Base-by-base conservation (phyloP, 2,329 filamentous ascomycete genomes). In the Venturia pyrina region DNA sequence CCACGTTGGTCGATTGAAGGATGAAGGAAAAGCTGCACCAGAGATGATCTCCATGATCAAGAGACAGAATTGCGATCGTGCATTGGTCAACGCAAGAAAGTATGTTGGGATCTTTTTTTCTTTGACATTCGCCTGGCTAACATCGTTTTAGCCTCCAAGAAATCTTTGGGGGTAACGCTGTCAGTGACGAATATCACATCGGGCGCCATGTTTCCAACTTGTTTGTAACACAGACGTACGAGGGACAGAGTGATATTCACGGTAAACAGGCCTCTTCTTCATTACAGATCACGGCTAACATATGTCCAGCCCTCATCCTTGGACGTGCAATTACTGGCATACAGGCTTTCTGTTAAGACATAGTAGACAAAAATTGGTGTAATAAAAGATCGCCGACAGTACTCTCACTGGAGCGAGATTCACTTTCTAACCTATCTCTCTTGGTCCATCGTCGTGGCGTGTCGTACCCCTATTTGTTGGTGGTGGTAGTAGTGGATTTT, bases 41-140 rank as follows among this genome's bases (percentile, higher is more conserved):
- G 95, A 99, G 80, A 98, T 98, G 93, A 96, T 99, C 72, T 87
- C 84, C 10, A 88, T 99, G 90, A 87, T 98, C 75, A 99, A 99
- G 84, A 84, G 95, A 70, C 93, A 98, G 80, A 99, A 99, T 78
- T 99, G 95, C 77, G 95, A 99, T 78, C 82, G 88, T 64, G 95
- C 95, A 19, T 80, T 99, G 72, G 80, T 85, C 40, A 92, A 93
- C 70, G 87, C 92, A 24, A 84, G 95, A 70, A 80, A 83, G 74
- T 85, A 78, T 73, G 53, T 59, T 59, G 17, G n/a, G 28, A 32
- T 28, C 53, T 46, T 21, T 44, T 44, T 48, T 21, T 41, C 21
- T 53, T 44, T 21, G 44, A 37, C 3, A 1, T 56, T 37, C 28
- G 24, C 32, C 15, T 6, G 28, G 62, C 62, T 64, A 46, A 64